A percentile compares a stretch with the other conserved stretches of the same genome.
Evolutionary conservation across 192 early-diverging fungal genomes (phyloP).

Genomic region (Cladochytrium replicatum): DNA sequence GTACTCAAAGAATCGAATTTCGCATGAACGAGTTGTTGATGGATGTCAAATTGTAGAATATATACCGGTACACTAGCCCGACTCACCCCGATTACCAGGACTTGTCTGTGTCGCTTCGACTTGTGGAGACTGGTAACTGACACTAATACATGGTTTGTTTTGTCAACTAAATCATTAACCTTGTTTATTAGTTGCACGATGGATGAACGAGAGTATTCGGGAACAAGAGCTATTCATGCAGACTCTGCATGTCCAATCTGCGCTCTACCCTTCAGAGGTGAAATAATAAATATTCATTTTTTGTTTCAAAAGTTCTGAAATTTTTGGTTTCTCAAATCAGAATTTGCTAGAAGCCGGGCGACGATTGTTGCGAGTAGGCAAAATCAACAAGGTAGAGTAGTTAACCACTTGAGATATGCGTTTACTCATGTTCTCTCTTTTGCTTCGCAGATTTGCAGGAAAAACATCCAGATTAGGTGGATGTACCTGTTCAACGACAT

Average conservation of each 20-base stretch:
- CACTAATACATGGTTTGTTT: slow-evolving; percentile 11
- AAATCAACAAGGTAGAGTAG: slow-evolving; percentile 52
- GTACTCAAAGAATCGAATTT: too few relatives aligned
- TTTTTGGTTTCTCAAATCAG: slow-evolving; percentile 9
- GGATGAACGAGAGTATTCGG: slow-evolving; percentile 71
- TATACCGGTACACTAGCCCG: slow-evolving; percentile 49
- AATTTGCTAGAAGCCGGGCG: slow-evolving; percentile 62
- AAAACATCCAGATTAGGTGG: slow-evolving; percentile 56
- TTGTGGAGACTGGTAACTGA: slow-evolving; percentile 57
- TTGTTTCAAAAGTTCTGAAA: neutral
- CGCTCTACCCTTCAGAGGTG: slow-evolving; percentile 47
- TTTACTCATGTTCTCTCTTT: neutral
- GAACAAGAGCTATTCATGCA: slow-evolving; percentile 65
- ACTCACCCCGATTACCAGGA: slow-evolving; percentile 67
- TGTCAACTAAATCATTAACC: neutral
- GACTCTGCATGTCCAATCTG: slow-evolving; percentile 62
- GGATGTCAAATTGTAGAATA: slow-evolving; percentile 30
- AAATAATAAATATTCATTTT: neutral
- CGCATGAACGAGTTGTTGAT: slow-evolving; percentile 29
- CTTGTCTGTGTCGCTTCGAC: slow-evolving; percentile 49
- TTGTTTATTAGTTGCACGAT: slow-evolving; percentile 41
- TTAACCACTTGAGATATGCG: neutral
- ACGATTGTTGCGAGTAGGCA: slow-evolving; percentile 50
- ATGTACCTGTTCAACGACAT: slow-evolving; percentile 73
- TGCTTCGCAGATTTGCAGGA: slow-evolving; percentile 59